Conservation (phyloP, 768 basidiomycete species). For the Termitomyces sp. region DNA sequence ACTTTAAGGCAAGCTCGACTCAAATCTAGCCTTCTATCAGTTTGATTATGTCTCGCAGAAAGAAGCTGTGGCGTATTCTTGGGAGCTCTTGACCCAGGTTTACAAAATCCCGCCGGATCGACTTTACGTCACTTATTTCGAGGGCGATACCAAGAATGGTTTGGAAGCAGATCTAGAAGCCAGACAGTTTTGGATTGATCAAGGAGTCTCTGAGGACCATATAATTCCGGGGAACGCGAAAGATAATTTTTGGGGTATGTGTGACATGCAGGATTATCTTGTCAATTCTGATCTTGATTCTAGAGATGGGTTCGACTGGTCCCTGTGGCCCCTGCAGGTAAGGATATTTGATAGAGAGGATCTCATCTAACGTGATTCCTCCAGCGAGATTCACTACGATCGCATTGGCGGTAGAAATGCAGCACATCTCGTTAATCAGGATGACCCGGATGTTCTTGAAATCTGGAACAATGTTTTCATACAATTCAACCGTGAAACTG, state of each 20-base stretch:
- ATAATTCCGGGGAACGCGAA: conserved; percentile 93
- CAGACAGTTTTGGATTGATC: conserved; percentile 81
- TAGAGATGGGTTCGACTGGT: conserved; percentile 98
- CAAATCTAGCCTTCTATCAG: conserved; percentile 7
- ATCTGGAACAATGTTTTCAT: conserved; percentile 99
- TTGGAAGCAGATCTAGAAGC: conserved; percentile 89
- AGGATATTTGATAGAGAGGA: conserved; percentile 9
- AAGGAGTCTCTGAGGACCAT: conserved; percentile 86
- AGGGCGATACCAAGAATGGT: conserved; percentile 84
- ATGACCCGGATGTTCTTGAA: conserved; percentile 95
- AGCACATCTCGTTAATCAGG: conserved; percentile 87
- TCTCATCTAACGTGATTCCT: background rate
- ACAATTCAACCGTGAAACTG: conserved; percentile 94
- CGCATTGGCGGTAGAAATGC: conserved; percentile 98
- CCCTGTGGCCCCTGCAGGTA: conserved; percentile 97
- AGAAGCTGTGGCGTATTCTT: conserved; percentile 91
- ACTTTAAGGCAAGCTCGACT: conserved; percentile 78
- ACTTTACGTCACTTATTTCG: conserved; percentile 97
- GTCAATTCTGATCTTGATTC: conserved; percentile 6
- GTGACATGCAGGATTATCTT: background rate
- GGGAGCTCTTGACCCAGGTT: conserved; percentile 90
- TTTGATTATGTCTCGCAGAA: conserved; percentile 45
- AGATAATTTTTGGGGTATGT: conserved; percentile 98
- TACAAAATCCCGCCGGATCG: conserved; percentile 87
- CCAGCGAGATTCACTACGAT: conserved; percentile 94